Conservation (phyloP, 2,329 filamentous ascomycete species). For the Paraconiothyrium brasiliense region DNA sequence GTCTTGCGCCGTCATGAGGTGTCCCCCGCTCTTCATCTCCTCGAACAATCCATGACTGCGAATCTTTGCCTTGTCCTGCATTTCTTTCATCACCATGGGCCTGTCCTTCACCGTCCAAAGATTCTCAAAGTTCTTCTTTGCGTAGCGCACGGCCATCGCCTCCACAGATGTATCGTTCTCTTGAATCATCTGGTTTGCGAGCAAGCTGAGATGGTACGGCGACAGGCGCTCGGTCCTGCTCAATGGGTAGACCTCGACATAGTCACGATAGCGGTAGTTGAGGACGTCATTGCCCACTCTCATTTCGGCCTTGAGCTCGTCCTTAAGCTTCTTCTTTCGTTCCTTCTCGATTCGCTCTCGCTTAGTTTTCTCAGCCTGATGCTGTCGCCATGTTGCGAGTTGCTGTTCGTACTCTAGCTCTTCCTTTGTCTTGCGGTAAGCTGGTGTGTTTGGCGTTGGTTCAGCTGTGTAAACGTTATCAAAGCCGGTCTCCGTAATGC, state of each 20-base stretch:
- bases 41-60: background rate
- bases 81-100: background rate
- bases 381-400: background rate
- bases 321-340: background rate
- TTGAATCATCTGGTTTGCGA: background rate
- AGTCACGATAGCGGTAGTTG: slow-evolving; percentile 8
- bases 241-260: background rate
- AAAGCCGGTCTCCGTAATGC: background rate
- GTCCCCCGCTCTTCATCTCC: background rate
- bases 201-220: background rate
- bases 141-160: slow-evolving; percentile 7
- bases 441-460: background rate
- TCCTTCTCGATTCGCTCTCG: background rate
- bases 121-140: slow-evolving; percentile 8
- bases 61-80: background rate
- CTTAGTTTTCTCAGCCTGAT: background rate
- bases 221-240: background rate
- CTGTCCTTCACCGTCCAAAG: slow-evolving; percentile 5
- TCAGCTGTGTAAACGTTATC: background rate
- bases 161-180: background rate
- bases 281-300: background rate
- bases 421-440: background rate
- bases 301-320: slow-evolving; percentile 3
- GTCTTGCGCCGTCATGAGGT: background rate
- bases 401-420: background rate